Evolutionary conservation across 805 yeast genomes (phyloP).

Genomic region (Saturnispora mendoncae): DNA sequence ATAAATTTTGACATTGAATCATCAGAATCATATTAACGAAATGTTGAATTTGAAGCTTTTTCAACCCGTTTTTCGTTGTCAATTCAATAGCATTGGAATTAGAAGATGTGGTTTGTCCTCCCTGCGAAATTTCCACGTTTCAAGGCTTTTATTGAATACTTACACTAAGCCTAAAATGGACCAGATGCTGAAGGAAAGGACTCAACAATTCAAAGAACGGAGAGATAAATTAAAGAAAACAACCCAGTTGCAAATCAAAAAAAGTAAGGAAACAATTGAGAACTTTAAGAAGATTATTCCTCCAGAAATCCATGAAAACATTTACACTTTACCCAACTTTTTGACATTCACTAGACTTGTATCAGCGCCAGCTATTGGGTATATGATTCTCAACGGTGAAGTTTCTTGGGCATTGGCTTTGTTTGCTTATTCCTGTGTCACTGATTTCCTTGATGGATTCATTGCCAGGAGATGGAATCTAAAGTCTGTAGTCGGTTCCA

Average conservation of each 20-base stretch:
- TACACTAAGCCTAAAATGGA: constrained; percentile 4
- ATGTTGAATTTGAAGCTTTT: background rate
- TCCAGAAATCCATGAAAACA: constrained; percentile 40
- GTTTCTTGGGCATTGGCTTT: constrained; percentile 57
- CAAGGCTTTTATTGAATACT: background rate
- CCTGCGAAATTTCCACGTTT: constrained; percentile 1
- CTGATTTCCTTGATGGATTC: constrained; percentile 88
- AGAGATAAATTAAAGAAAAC: background rate
- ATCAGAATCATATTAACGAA: background rate
- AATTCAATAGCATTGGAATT: background rate
- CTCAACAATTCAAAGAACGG: constrained; percentile 3
- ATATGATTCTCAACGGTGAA: constrained; percentile 57
- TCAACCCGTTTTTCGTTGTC: background rate
- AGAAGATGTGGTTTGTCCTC: background rate
- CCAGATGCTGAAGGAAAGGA: constrained; percentile 2
- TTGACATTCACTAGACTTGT: constrained; percentile 74
- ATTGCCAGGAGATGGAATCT: constrained; percentile 76
- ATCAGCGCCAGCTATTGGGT: constrained; percentile 80
- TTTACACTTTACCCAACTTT: constrained; percentile 80
- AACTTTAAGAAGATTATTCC: constrained; percentile 28
- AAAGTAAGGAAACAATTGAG: constrained; percentile 17
- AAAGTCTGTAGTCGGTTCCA: constrained; percentile 78
- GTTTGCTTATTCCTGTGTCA: constrained; percentile 77
- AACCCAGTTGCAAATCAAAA: constrained; percentile 4
- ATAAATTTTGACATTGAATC: background rate